Evolutionary conservation across 495 filamentous ascomycete species (phyloP), one percentile per base, ranked within the genome.

Genomic region (Neurospora pannonica): DNA sequence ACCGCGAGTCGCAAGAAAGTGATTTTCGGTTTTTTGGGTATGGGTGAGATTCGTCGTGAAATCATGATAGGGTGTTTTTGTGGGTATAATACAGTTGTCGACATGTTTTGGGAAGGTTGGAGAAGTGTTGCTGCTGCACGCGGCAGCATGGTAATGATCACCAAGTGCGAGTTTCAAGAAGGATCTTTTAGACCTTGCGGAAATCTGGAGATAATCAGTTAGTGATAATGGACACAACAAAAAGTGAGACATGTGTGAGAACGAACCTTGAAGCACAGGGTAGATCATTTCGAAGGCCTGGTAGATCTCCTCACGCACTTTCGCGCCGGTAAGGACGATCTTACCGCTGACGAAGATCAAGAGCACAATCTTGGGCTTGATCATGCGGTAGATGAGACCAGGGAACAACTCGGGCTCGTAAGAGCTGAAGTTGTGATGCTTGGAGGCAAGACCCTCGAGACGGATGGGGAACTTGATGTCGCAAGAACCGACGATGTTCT

Each of bases 391-490:
- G 87, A 99, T 99, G 72, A 99, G 89, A 89, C 96, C 96, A 76
- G 96, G 97, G 90, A 99, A 99, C 83, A 99, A 83, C 84, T 99
- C 96, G 76, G 96, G 96, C 84, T 99, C 96, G 83, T 99, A 99
- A 60, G 94, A 97, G 86, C 93, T 97, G 91, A 98, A 99, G 85
- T 97, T 95, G 87, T 98, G 97, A 89, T 99, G 96, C 82, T 94
- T 93, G 75, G 90, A 94, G 8, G 96, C 96, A 77, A 99, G 86
- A 82, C 96, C 96, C 82, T 99, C 96, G 72, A 99, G 87, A 79
- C 96, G 94, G 78, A 99, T 98, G 60, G 96, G 96, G 87, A 99
- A 99, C 86, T 97, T 97, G 88, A 99, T 98, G 80, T 99, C 96
- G 83, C 96, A 98, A 39, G 94, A 97, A 74, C 96, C 96, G 75